Base-by-base conservation (phyloP, 2,329 filamentous ascomycete species). In the Colletotrichum tofieldiae region DNA sequence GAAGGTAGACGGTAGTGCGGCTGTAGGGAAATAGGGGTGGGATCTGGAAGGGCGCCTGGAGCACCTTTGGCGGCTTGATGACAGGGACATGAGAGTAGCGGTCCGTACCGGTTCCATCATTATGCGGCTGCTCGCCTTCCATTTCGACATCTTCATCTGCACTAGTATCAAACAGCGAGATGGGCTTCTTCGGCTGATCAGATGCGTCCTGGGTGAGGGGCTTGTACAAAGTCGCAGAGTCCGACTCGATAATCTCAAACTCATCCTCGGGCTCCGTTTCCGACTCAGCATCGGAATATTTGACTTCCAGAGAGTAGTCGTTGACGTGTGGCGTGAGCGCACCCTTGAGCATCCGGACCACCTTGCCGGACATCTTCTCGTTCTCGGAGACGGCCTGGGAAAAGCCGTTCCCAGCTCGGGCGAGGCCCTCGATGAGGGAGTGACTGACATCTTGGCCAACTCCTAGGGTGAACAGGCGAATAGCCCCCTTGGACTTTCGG, bases 291-390 rank as follows among this genome's bases (percentile, higher is more conserved):
- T 71, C 70, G 5, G 71, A 20, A 75, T 93, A 93, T 65, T 90
- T 88, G 72, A 94, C 81, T 76, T 92, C 89, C 1, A 94, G 81
- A 0, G 84, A 86, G 76, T 91, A 93, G 77, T 93, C 87, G 20
- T 82, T 86, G 55, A 93, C 84, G 73, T 94, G 92, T 0, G 92
- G 91, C 2, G 88, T 90, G 26, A 94, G 80, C 0, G 92, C 90
- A 0, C 89, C 92, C 77, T 93, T 93, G 68, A 95, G 83, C 93
- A 95, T 94, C 2, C 93, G 87, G 2, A 94, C 86, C 1, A 94
- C 86, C 78, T 93, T 93, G 74, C 83, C 88, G 75, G 93, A 90
- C 81, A 94, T 89, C 77, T 91, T 90, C 78, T 94, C 93, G 1
- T 87, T 82, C 8, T 89, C 81, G 1, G 84, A 84, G 0, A 94